Base-by-base conservation (phyloP, 2,329 filamentous ascomycete species). In the Cryphonectria parasitica region DNA sequence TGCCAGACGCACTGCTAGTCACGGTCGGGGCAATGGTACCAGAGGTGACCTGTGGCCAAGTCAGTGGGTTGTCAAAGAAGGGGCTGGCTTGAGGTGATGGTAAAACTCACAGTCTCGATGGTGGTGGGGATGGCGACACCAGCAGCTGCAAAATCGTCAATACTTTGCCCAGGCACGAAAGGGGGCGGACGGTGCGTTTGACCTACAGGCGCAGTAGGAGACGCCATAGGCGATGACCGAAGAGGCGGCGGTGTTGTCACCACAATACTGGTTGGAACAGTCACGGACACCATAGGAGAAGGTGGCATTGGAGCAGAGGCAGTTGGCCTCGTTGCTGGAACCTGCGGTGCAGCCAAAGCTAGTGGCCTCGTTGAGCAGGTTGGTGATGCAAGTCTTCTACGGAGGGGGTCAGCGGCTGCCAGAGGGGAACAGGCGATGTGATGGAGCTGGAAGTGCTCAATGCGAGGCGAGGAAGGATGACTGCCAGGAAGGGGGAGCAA, bases 211-310 rank as follows among this genome's bases (percentile, higher is more conserved):
- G 77, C 85, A 87, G 69, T 82, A 71, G 17, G 75, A 66, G 69
- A 82, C 75, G 58, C 79, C 85, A 73, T 80, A 85, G 39, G 75
- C 69, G 56, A 86, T 76, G 69, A 79, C 81, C 58, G 78, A 73
- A 45, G 77, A 74, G 64, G 82, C 82, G 64, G 81, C 77, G 22
- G 77, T 74, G 19, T 74, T 70, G 67, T 70, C 74, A 39, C 60
- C 69, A 80, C 85, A 87, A 61, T 80, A 78, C 77, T 83, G 78
- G 73, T 75, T 73, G 25, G 85, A 82, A 79, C 86, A 88, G 80
- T 88, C 86, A 70, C 82, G 84, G 71, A 87, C 77, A 67, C 85
- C 86, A 73, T 82, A 86, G 70, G 79, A 75, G 78, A 86, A 87
- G 80, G 85, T 75, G 61, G 73, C 56, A 73, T 84, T 83, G 70